Conservation (phyloP, 768 basidiomycete genomes). For the Boletus rubescentipes region DNA sequence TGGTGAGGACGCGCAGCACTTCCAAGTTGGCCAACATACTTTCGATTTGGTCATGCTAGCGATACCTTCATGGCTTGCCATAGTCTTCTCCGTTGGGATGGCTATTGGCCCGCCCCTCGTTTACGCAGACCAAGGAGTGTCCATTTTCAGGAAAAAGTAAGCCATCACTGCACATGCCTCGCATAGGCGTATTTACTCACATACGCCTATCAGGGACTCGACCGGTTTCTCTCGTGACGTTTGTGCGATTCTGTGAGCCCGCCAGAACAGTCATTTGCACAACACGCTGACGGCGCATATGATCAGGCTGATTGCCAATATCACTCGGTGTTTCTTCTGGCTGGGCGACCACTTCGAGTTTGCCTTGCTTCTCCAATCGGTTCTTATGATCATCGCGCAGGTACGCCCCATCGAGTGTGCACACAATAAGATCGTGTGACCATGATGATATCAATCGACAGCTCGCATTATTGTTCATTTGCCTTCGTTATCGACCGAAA, state of each 20-base stretch:
- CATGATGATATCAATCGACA: conserved; percentile 31
- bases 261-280: not conserved
- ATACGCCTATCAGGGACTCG: conserved; percentile 54
- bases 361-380: conserved; percentile 74
- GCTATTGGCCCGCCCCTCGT: conserved; percentile 83
- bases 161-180: conserved; percentile 21
- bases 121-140: conserved; percentile 78
- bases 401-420: conserved; percentile 37
- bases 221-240: conserved; percentile 87
- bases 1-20: no score
- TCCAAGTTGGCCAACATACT: not conserved
- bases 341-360: conserved; percentile 76
- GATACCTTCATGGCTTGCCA: conserved; percentile 64
- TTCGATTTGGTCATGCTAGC: conserved; percentile 22
- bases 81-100: conserved; percentile 73
- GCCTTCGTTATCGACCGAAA: conserved; percentile 67
- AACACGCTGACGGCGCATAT: conserved; percentile 9
- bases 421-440: conserved; percentile 19
- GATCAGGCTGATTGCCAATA: conserved; percentile 73
- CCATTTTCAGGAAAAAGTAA: conserved; percentile 77
- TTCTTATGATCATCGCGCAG: conserved; percentile 84
- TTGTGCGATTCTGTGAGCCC: conserved; percentile 72
- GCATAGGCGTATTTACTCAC: conserved; percentile 1
- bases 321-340: conserved; percentile 91
- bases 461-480: conserved; percentile 81